phyloP scores from a whole-genome alignment of 768 basidiomycete genomes.

The Russula abietina region DNA sequence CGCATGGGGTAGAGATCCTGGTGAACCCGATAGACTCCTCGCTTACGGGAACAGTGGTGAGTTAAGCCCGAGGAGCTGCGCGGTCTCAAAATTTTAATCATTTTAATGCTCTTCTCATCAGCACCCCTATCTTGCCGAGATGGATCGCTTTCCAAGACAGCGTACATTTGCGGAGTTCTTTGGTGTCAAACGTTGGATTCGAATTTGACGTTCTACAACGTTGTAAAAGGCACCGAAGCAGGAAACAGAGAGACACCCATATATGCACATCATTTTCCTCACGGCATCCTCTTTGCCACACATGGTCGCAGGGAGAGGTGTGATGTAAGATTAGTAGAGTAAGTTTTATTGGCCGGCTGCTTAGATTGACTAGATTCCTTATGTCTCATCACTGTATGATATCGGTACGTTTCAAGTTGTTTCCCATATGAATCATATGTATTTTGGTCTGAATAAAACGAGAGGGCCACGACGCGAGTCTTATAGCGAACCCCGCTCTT shows the following conservation, averaged over 20 bases:
- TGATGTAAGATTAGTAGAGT: not conserved
- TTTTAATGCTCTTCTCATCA: not conserved
- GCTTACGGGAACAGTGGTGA: not conserved
- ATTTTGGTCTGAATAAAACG: not conserved
- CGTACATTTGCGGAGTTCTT: conserved; percentile 12
- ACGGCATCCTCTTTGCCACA: not conserved
- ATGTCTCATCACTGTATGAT: not conserved
- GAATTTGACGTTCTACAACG: no score
- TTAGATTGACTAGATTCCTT: not conserved
- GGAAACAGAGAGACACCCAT: not conserved
- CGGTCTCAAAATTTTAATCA: not conserved
- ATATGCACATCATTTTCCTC: not conserved
- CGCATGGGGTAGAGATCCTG: conserved; percentile 3
- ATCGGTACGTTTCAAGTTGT: not conserved
- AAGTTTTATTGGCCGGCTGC: not conserved
- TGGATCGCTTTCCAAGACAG: conserved; percentile 18
- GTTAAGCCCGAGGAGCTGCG: not conserved
- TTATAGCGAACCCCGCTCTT: not conserved
- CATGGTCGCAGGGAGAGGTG: not conserved
- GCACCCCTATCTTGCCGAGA: conserved; percentile 13
- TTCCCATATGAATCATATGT: not conserved
- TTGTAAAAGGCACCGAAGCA: not conserved
- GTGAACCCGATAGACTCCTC: conserved; percentile 2
- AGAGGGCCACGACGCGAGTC: not conserved
- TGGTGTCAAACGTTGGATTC: not conserved